Conservation (phyloP, 2,329 filamentous ascomycete genomes). For the Aspergillus brasiliensis region DNA sequence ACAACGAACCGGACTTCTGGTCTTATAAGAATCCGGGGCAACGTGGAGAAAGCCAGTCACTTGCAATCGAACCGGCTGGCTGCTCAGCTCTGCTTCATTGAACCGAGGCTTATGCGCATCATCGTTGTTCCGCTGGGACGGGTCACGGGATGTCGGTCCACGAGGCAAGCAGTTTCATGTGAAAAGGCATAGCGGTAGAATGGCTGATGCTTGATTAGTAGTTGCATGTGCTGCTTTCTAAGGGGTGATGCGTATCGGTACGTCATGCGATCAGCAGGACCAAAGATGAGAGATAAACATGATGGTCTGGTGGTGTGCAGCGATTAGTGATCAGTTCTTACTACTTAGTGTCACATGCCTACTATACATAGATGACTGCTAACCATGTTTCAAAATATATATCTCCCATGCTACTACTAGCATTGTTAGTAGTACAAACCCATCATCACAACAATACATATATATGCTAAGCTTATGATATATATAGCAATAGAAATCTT, state of each 20-base stretch:
- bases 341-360: background rate
- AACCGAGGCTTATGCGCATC: constrained; percentile 34
- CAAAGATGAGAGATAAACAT: too few relatives aligned
- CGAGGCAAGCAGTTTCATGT: constrained; percentile 23
- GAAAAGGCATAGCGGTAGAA: constrained; percentile 14
- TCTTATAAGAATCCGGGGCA: constrained; percentile 20
- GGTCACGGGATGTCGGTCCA: constrained; percentile 29
- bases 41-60: constrained; percentile 7
- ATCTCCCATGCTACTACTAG: too few relatives aligned
- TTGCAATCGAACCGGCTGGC: constrained; percentile 6
- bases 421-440: too few relatives aligned
- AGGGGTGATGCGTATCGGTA: background rate
- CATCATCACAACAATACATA: too few relatives aligned
- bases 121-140: constrained; percentile 25
- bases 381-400: too few relatives aligned
- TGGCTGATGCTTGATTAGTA: background rate
- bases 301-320: background rate
- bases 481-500: too few relatives aligned
- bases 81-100: constrained; percentile 12
- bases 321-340: background rate
- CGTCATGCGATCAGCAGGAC: constrained; percentile 2
- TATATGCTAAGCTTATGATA: too few relatives aligned
- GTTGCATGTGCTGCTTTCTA: background rate
- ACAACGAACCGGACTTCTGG: background rate
- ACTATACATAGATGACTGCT: too few relatives aligned